Conservation (phyloP, 2,329 filamentous ascomycete species). For the Sarocladium strictum region DNA sequence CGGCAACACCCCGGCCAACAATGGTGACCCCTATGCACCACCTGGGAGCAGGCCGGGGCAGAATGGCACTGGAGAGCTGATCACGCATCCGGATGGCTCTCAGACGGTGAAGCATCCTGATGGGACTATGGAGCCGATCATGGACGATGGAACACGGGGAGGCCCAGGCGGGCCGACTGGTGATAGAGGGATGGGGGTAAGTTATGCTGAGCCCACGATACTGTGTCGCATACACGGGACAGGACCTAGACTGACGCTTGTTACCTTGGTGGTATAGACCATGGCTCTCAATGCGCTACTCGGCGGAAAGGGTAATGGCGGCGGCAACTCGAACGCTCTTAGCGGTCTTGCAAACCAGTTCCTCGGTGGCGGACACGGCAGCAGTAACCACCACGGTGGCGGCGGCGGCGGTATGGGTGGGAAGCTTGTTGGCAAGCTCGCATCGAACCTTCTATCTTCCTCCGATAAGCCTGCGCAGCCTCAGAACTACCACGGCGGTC, state of each 20-base stretch:
- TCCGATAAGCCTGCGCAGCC: slow-evolving; percentile 37
- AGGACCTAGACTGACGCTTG: not conserved
- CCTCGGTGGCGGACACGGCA: slow-evolving; percentile 30
- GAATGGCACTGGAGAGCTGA: slow-evolving; percentile 36
- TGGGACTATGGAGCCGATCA: slow-evolving; percentile 54
- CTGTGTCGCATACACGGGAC: not conserved
- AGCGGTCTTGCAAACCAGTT: slow-evolving; percentile 43
- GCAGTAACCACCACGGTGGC: slow-evolving; percentile 14
- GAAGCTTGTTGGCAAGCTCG: slow-evolving; percentile 52
- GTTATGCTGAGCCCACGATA: slow-evolving; percentile 23
- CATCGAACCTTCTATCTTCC: slow-evolving; percentile 48
- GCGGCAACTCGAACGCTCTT: slow-evolving; percentile 18
- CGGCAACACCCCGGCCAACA: slow-evolving; percentile 52
- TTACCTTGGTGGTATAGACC: slow-evolving; percentile 36
- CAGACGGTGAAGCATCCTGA: slow-evolving; percentile 57
- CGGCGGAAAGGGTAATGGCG: slow-evolving; percentile 33
- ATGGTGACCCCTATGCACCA: slow-evolving; percentile 53
- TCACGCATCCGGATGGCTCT: slow-evolving; percentile 56
- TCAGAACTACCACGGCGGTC: slow-evolving; percentile 44
- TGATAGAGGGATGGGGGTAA: slow-evolving; percentile 61
- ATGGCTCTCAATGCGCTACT: slow-evolving; percentile 57
- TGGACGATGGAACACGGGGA: slow-evolving; percentile 45
- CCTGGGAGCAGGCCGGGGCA: slow-evolving; percentile 23
- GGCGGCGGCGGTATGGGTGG: slow-evolving; percentile 28
- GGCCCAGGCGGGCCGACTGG: slow-evolving; percentile 45